Evolutionary conservation across 441 rosid species (phyloP).

Genomic region (Raphanus hybrid): DNA sequence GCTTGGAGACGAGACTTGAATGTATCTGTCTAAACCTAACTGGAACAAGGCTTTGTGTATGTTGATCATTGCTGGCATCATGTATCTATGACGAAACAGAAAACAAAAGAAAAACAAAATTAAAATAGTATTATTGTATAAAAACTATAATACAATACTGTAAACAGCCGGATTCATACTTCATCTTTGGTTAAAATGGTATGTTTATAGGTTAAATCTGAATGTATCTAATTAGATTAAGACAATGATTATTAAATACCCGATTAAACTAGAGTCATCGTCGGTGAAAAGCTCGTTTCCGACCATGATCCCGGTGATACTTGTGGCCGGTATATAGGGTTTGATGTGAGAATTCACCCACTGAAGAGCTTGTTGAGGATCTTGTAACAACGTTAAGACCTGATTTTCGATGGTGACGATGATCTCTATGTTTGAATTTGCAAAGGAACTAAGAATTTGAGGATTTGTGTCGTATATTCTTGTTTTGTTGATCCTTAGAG

Average conservation of each 20-base stretch:
- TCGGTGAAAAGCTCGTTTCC: conserved; percentile 7
- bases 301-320: conserved; percentile 5
- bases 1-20: conserved; percentile 5
- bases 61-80: conserved; percentile 5
- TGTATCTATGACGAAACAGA: neutral
- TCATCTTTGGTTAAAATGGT: neutral
- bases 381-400: conserved; percentile 4
- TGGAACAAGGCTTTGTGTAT: conserved; percentile 8
- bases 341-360: conserved; percentile 1
- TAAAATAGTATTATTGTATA: neutral
- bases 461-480: conserved; percentile 3
- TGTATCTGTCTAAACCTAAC: neutral
- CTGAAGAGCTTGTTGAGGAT: conserved; percentile 2
- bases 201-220: neutral
- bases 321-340: neutral
- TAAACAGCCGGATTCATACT: neutral
- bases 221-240: neutral
- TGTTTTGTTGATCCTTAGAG: conserved; percentile 3
- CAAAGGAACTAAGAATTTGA: conserved; percentile 4
- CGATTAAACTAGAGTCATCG: conserved; percentile 1
- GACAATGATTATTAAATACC: neutral
- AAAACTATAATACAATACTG: neutral
- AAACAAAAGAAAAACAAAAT: neutral
- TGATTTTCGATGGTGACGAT: conserved; percentile 8
- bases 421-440: conserved; percentile 9